These are phyloP conservation scores for Eucalyptus paniculata DNA, from an alignment of 345 rosid species.

Conservation along the genomic window DNA sequence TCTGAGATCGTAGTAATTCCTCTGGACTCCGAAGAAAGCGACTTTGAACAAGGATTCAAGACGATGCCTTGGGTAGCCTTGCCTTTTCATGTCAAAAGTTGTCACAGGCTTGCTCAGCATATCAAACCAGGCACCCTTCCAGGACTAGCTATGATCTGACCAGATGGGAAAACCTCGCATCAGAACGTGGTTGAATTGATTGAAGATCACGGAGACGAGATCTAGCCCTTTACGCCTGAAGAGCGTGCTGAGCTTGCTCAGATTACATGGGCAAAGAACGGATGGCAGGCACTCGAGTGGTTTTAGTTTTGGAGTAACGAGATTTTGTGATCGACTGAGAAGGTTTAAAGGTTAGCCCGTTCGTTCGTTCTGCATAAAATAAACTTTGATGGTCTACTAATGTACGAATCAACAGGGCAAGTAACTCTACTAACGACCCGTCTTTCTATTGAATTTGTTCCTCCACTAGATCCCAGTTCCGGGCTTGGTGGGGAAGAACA, in stretches of 20 bases:
- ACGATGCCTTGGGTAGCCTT: slow-evolving; percentile 61
- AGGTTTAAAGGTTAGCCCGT: slow-evolving; percentile 32
- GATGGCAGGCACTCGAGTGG: slow-evolving; percentile 47
- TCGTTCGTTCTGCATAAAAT: not conserved
- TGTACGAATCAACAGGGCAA: not conserved
- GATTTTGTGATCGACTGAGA: slow-evolving; percentile 50
- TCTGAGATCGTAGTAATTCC: slow-evolving; percentile 62
- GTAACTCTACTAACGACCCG: not conserved
- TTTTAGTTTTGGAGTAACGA: slow-evolving; percentile 43
- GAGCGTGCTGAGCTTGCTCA: slow-evolving; percentile 30
- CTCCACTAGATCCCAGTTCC: slow-evolving; percentile 32
- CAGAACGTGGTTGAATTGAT: slow-evolving; percentile 43
- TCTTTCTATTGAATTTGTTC: not conserved
- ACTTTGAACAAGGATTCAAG: slow-evolving; percentile 33
- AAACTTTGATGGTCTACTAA: not conserved
- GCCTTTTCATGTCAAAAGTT: slow-evolving; percentile 41
- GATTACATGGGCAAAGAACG: slow-evolving; percentile 22
- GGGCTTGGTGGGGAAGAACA: slow-evolving; percentile 51
- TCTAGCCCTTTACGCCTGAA: slow-evolving; percentile 63
- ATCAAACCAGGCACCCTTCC: slow-evolving; percentile 48
- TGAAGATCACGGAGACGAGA: slow-evolving; percentile 44
- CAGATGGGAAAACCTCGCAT: slow-evolving; percentile 57
- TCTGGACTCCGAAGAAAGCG: slow-evolving; percentile 39
- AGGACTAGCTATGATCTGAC: slow-evolving; percentile 48
- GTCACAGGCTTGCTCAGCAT: slow-evolving; percentile 31